phyloP scores from a whole-genome alignment of 352 stramenopile genomes.

The Globisporangium spinosum region DNA sequence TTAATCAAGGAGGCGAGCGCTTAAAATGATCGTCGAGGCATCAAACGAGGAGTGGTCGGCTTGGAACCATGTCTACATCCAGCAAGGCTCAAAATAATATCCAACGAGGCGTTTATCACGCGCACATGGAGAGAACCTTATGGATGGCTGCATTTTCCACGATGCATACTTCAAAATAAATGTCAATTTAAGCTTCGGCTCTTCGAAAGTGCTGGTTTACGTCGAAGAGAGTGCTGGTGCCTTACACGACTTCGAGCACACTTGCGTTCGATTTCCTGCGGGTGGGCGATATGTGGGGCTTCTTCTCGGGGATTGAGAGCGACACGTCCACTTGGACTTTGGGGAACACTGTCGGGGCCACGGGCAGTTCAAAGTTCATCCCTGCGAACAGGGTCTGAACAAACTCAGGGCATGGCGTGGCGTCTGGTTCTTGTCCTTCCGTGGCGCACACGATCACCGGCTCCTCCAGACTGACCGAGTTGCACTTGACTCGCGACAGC shows the following conservation, averaged over 20 bases:
- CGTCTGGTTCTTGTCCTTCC: neutral
- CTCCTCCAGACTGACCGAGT: slow-evolving; percentile 18
- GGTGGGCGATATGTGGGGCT: neutral
- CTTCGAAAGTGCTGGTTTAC: neutral
- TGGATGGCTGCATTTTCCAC: too few relatives aligned
- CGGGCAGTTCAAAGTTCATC: slow-evolving; percentile 8
- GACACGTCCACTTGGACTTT: slow-evolving; percentile 6
- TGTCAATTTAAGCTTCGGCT: neutral
- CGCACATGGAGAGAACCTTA: too few relatives aligned
- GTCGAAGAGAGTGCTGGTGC: neutral
- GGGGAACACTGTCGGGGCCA: slow-evolving; percentile 15
- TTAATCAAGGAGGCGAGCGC: too few relatives aligned
- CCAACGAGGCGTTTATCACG: too few relatives aligned
- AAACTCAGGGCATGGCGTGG: slow-evolving; percentile 13
- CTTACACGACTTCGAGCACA: neutral
- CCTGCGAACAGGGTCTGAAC: slow-evolving; percentile 3
- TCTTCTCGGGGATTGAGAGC: slow-evolving; percentile 10
- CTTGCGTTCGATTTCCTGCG: slow-evolving; percentile 8
- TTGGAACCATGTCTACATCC: too few relatives aligned
- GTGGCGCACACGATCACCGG: slow-evolving; percentile 6
- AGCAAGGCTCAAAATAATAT: too few relatives aligned
- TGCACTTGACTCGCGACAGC: slow-evolving; percentile 27
- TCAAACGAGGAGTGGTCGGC: too few relatives aligned
- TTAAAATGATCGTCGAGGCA: too few relatives aligned
- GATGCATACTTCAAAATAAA: neutral